Percentiles rank a stretch among this genome's conserved stretches.
These are phyloP conservation scores for Solanum gracilifrons DNA, from an alignment of 257 asterid genomes.

Conservation along the genomic window DNA sequence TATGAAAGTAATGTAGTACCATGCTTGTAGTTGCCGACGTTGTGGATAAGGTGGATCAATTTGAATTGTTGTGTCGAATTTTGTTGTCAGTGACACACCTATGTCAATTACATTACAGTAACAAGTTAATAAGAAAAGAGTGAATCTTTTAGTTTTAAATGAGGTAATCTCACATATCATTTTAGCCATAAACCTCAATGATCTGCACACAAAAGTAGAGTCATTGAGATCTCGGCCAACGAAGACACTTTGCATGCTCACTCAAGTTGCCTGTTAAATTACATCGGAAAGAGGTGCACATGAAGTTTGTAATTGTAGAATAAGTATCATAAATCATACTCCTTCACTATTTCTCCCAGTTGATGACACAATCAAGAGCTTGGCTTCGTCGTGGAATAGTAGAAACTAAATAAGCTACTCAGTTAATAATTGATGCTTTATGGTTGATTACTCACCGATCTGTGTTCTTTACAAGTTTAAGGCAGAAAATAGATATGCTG, in stretches of 20 bases:
- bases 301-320: background rate
- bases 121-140: background rate
- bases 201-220: constrained; percentile 82
- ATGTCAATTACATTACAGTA: background rate
- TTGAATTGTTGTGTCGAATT: background rate
- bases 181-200: constrained; percentile 77
- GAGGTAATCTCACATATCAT: constrained; percentile 31
- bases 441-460: background rate
- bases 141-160: too few species aligned
- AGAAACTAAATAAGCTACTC: background rate
- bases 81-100: background rate
- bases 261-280: constrained; percentile 52
- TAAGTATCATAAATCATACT: background rate
- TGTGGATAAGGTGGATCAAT: background rate
- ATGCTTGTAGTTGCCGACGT: background rate
- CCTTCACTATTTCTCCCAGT: background rate
- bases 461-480: background rate
- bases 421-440: background rate
- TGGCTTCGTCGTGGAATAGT: background rate
- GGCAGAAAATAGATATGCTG: background rate
- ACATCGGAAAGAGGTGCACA: background rate
- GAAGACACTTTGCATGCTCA: constrained; percentile 83
- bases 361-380: background rate
- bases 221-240: constrained; percentile 76
- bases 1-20: background rate